A percentile compares a stretch with the other conserved stretches of the same genome.
phyloP scores from a whole-genome alignment of 2,329 filamentous ascomycete genomes.

The Diaporthe helianthi region DNA sequence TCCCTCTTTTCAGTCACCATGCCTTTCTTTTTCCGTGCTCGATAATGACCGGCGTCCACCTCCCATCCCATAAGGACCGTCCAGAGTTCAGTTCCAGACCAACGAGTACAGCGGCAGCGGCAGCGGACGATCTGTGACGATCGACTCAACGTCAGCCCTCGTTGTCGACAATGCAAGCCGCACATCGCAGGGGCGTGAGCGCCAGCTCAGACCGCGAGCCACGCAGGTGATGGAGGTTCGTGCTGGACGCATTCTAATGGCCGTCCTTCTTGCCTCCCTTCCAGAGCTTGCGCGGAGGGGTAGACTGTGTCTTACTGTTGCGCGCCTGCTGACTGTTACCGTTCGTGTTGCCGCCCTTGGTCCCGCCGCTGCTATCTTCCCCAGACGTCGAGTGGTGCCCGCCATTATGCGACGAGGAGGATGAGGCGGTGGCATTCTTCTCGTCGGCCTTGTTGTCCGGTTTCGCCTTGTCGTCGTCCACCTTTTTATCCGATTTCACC shows the following conservation, averaged over 20 bases:
- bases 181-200: neutral
- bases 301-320: slow-evolving; percentile 19
- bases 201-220: neutral
- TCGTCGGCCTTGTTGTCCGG: too few species aligned
- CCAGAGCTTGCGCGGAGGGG: slow-evolving; percentile 20
- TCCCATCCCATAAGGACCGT: neutral
- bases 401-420: neutral
- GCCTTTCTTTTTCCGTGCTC: neutral
- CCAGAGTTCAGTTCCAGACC: neutral
- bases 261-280: slow-evolving; percentile 23
- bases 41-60: neutral
- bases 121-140: slow-evolving; percentile 1
- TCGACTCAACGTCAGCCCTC: slow-evolving; percentile 13
- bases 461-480: too few species aligned
- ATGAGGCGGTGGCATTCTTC: too few species aligned
- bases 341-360: neutral
- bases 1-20: neutral
- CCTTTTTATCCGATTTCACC: too few species aligned
- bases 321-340: slow-evolving; percentile 13
- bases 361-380: neutral
- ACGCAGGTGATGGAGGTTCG: neutral
- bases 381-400: neutral
- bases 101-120: slow-evolving; percentile 11
- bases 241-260: neutral
- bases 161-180: neutral